Evolutionary conservation across 78 protist genomes (phyloP).

Genomic region (Parvularia atlantis): DNA sequence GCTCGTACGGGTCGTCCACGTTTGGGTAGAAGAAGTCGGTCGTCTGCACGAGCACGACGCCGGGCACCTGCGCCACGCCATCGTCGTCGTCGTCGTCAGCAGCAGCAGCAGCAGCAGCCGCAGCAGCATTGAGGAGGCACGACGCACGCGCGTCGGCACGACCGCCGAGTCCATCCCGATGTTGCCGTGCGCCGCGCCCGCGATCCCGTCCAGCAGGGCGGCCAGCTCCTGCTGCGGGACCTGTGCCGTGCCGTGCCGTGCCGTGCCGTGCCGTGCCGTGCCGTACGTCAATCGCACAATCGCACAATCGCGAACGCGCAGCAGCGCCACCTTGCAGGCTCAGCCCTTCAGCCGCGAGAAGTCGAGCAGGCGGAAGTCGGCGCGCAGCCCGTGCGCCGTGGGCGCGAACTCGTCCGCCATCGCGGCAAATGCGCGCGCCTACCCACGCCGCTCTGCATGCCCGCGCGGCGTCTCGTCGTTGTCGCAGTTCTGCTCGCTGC

Average conservation of each 20-base stretch:
- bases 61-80: conserved; percentile 35
- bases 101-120: conserved; percentile 22
- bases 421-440: too few species aligned
- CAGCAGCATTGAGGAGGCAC: neutral
- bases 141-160: neutral
- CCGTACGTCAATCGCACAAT: neutral
- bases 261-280: neutral
- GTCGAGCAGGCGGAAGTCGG: conserved; percentile 45
- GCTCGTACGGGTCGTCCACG: conserved; percentile 76
- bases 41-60: conserved; percentile 51
- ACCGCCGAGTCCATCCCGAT: neutral
- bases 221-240: conserved; percentile 67
- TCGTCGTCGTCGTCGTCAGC: conserved; percentile 48
- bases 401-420: too few species aligned
- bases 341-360: conserved; percentile 74
- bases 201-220: conserved; percentile 42
- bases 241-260: conserved; percentile 32
- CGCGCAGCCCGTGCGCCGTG: conserved; percentile 10
- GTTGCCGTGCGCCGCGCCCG: neutral
- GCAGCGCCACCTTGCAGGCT: neutral
- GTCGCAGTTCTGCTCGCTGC: too few species aligned
- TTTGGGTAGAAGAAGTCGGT: conserved; percentile 85
- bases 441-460: too few species aligned
- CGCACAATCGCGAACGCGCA: neutral
- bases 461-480: too few species aligned